Evolutionary conservation across 2,329 filamentous ascomycete genomes (phyloP).

Genomic region (Cytospora piceae): DNA sequence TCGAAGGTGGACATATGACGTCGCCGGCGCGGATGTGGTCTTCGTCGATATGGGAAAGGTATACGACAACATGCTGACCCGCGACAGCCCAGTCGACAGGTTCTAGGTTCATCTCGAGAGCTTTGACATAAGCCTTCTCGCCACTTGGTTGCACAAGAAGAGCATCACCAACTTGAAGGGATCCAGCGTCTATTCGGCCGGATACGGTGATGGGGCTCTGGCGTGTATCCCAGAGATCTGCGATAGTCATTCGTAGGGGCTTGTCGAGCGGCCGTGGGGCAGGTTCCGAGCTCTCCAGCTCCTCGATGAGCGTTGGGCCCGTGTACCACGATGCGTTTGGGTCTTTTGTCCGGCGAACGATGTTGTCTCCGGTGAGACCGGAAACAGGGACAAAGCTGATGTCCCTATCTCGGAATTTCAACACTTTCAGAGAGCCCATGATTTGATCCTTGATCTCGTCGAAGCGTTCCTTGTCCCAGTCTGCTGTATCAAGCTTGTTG

Average conservation of each 20-base stretch:
- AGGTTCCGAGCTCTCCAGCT: constrained; percentile 82
- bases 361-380: constrained; percentile 86
- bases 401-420: constrained; percentile 81
- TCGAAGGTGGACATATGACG: constrained; percentile 73
- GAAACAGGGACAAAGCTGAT: constrained; percentile 89
- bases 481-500: constrained; percentile 90
- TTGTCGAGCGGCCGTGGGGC: constrained; percentile 68
- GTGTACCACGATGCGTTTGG: constrained; percentile 75
- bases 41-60: constrained; percentile 82
- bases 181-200: constrained; percentile 84
- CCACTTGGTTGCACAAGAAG: constrained; percentile 80
- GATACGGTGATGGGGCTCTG: constrained; percentile 84
- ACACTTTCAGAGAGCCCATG: constrained; percentile 76
- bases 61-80: constrained; percentile 84
- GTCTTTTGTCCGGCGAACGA: constrained; percentile 63
- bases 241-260: constrained; percentile 83
- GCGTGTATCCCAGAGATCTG: constrained; percentile 81
- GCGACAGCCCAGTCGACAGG: constrained; percentile 87
- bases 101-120: constrained; percentile 75
- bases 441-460: constrained; percentile 85
- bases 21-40: constrained; percentile 83
- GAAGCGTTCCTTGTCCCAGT: constrained; percentile 83
- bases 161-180: constrained; percentile 80
- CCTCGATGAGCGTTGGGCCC: constrained; percentile 78
- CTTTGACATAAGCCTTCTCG: constrained; percentile 80